phyloP scores from a whole-genome alignment of 2,329 filamentous ascomycete genomes.

The Zasmidium citrigriseum region DNA sequence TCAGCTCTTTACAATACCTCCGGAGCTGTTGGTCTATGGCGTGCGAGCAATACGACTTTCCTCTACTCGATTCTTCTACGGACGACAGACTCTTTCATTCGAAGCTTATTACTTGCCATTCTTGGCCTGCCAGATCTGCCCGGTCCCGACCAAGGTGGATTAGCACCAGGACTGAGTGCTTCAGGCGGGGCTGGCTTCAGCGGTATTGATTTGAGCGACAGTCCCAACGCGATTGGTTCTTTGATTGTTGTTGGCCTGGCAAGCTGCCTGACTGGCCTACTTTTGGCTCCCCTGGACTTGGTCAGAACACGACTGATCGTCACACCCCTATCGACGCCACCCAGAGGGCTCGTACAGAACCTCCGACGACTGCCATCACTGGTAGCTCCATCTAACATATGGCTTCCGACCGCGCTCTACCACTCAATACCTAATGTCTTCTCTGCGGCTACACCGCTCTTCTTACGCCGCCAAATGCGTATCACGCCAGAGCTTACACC shows the following conservation, averaged over 20 bases:
- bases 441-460: constrained; percentile 77
- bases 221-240: constrained; percentile 78
- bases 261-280: constrained; percentile 70
- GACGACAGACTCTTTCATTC: constrained; percentile 87
- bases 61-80: constrained; percentile 85
- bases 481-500: constrained; percentile 83
- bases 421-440: constrained; percentile 84
- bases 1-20: constrained; percentile 87
- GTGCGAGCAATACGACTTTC: constrained; percentile 88
- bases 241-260: constrained; percentile 70
- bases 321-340: constrained; percentile 68
- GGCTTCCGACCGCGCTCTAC: constrained; percentile 81
- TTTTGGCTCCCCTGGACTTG: constrained; percentile 85
- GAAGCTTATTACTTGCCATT: constrained; percentile 85
- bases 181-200: constrained; percentile 37
- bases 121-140: constrained; percentile 86
- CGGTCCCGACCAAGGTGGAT: constrained; percentile 71
- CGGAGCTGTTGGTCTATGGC: constrained; percentile 91
- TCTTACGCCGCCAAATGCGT: constrained; percentile 80
- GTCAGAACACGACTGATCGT: constrained; percentile 85
- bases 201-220: constrained; percentile 77
- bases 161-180: constrained; percentile 55
- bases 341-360: constrained; percentile 75
- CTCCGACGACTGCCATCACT: constrained; percentile 75
- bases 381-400: constrained; percentile 64